Base-by-base conservation (phyloP, 495 filamentous ascomycete species). In the Mycothermus thermophilus region DNA sequence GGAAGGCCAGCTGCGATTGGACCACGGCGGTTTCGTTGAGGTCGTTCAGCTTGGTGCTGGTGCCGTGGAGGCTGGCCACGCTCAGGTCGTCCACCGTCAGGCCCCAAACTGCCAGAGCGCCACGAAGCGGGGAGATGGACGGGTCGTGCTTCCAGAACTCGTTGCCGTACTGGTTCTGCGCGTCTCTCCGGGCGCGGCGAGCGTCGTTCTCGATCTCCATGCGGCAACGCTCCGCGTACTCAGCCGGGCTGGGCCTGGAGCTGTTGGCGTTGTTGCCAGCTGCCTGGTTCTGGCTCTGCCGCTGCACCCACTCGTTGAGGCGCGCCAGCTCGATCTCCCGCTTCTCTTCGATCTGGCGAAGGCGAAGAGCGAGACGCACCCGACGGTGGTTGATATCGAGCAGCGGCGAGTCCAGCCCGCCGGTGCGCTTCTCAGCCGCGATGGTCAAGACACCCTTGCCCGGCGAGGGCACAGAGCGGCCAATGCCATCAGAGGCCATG, bases 331-430 rank as follows among this genome's bases (percentile, higher is more conserved):
- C n/a, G n/a, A n/a, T n/a, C n/a, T n/a, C n/a, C n/a, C n/a, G n/a
- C n/a, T n/a, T n/a, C n/a, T n/a, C n/a, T 50, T 83, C 81, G 61
- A 96, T 90, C 58, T 92, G 81, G 60, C 74, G 77, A 62, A 80
- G 84, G 46, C 90, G 80, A 26, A 92, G 71, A 43, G 94, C 83
- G 51, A 99, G 78, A 59, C 96, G 92, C 20, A 90, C 74, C 47
- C 83, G 85, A 34, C 90, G 78, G 64, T 99, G 96, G 52, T 90
- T 92, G 62, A 99, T 84, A 50, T 99, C 88, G 22, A 99, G 66
- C 37, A 99, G 69, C 26, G 92, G 92, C 19, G 86, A 93, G 2
- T 86, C 83, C 71, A 90, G 93, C 57, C 84, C 92, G 58, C 80
- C 77, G 18, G 73, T 70, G 34, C 80, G 77, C 63, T 99, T 92